These are phyloP conservation scores for Mollisia scopiformis DNA, from an alignment of 2,329 filamentous ascomycete genomes.

Conservation along the genomic window DNA sequence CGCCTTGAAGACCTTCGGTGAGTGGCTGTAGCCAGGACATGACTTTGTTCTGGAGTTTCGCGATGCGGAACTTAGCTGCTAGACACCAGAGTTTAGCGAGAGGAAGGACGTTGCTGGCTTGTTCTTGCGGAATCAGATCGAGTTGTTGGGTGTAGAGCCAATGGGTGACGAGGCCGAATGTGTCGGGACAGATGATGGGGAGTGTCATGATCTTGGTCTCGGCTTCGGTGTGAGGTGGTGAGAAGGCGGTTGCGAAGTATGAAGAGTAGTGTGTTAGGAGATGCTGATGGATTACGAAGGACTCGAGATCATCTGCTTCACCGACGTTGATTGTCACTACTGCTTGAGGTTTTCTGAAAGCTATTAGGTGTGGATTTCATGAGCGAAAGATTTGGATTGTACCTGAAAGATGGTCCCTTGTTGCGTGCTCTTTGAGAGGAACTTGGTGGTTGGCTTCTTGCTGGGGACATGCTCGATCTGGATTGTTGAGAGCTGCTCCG, in stretches of 20 bases:
- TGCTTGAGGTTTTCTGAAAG: background rate
- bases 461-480: background rate
- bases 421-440: background rate
- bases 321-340: background rate
- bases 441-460: background rate
- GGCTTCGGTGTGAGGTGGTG: background rate
- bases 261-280: background rate
- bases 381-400: background rate
- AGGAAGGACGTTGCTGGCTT: background rate
- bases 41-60: background rate
- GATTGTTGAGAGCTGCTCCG: background rate
- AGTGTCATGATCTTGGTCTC: background rate
- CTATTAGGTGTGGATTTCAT: background rate
- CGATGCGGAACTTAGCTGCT: background rate
- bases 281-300: background rate
- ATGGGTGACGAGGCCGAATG: background rate
- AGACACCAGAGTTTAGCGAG: background rate
- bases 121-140: background rate
- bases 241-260: background rate
- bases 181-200: background rate
- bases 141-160: slow-evolving; percentile 2
- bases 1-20: background rate
- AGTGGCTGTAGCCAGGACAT: background rate
- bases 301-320: background rate
- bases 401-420: slow-evolving; percentile 1